Conservation (phyloP, 2,329 filamentous ascomycete genomes). For the Penicillium sp. region DNA sequence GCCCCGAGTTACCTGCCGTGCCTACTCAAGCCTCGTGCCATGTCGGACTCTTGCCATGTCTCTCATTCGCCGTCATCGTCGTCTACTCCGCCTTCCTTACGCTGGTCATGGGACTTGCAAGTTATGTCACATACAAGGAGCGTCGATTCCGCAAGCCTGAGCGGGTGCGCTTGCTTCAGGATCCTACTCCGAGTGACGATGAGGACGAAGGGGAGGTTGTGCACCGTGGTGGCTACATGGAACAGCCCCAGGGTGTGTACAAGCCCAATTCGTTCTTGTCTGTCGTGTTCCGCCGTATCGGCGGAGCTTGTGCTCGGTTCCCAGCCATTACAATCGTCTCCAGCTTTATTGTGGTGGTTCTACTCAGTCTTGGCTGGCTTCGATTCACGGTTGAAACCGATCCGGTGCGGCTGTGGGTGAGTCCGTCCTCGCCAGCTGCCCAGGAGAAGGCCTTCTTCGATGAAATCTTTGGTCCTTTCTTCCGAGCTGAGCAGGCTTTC, state of each 20-base stretch:
- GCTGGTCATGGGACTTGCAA: constrained; percentile 66
- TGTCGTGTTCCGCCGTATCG: constrained; percentile 75
- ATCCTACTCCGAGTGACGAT: constrained; percentile 80
- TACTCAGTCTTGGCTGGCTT: constrained; percentile 86
- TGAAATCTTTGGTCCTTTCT: constrained; percentile 90
- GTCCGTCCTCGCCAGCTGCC: constrained; percentile 85
- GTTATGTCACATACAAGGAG: constrained; percentile 73
- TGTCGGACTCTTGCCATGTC: constrained; percentile 84
- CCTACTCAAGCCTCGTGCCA: constrained; percentile 70
- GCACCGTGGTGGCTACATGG: constrained; percentile 73
- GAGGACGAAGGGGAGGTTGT: constrained; percentile 90
- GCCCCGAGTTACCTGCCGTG: constrained; percentile 79
- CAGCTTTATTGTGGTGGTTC: constrained; percentile 72
- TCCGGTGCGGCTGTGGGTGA: constrained; percentile 94
- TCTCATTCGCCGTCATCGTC: constrained; percentile 90
- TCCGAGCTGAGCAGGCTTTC: constrained; percentile 89
- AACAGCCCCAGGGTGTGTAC: constrained; percentile 78
- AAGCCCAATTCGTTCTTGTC: constrained; percentile 82
- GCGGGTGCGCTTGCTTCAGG: constrained; percentile 81
- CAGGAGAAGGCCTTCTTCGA: constrained; percentile 95
- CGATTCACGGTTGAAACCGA: constrained; percentile 87
- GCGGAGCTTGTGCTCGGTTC: constrained; percentile 77
- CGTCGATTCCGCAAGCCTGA: constrained; percentile 76
- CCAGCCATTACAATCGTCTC: constrained; percentile 78
- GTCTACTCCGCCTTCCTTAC: constrained; percentile 77